These are phyloP conservation scores for Eucalyptus lansdowneana DNA, from an alignment of 345 rosid genomes.

Conservation along the genomic window DNA sequence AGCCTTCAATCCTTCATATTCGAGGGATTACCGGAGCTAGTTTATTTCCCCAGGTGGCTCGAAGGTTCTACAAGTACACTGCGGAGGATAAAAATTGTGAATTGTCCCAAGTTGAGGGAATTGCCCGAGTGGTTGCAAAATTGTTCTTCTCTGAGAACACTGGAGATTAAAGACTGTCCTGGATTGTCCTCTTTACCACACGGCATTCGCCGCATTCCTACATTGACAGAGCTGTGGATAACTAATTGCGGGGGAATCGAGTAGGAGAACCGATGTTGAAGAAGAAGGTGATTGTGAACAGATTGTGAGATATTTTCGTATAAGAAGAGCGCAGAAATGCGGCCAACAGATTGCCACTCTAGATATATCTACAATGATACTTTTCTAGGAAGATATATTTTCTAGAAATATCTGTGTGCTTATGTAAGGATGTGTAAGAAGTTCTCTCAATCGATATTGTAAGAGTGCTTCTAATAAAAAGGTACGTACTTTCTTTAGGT, in stretches of 20 bases:
- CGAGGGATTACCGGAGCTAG: neutral
- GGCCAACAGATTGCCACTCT: neutral
- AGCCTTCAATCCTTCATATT: neutral
- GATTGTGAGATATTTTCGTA: no score
- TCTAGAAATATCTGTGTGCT: neutral
- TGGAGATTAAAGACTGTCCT: neutral
- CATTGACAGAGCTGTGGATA: neutral
- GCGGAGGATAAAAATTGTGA: neutral
- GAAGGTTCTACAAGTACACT: neutral
- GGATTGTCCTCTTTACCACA: neutral
- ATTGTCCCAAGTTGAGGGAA: neutral
- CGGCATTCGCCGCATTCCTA: neutral
- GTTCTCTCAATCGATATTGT: neutral
- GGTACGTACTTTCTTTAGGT: neutral
- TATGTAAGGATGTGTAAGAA: neutral
- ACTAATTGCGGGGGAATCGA: neutral
- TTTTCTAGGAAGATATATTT: no score
- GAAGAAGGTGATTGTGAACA: no score
- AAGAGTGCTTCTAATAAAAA: neutral
- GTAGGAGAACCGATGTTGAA: neutral
- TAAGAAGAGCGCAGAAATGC: neutral
- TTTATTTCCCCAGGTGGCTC: slow-evolving; percentile 7
- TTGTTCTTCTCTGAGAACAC: neutral
- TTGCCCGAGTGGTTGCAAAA: neutral
- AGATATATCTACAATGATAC: no score